A percentile compares a stretch with the other conserved stretches of the same genome.
Conservation (phyloP, 2,329 filamentous ascomycete genomes). For the Colletotrichum costaricense region DNA sequence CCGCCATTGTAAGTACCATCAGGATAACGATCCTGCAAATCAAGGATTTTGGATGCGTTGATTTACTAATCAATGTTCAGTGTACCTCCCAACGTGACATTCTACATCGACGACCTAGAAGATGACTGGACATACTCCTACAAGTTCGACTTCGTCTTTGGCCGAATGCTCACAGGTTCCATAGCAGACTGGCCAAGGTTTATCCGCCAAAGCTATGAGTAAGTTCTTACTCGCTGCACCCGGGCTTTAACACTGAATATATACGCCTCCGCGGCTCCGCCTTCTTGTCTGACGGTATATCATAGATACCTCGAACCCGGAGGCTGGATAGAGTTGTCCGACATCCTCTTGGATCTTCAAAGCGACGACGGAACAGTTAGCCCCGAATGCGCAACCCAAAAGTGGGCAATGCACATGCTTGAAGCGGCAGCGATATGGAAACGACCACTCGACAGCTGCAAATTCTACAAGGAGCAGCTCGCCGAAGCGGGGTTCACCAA, state of each 20-base stretch:
- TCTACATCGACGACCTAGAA: slow-evolving; percentile 57
- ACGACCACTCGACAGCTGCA: slow-evolving; percentile 43
- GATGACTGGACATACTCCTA: slow-evolving; percentile 52
- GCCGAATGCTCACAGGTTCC: slow-evolving; percentile 51
- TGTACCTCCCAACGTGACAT: slow-evolving; percentile 61
- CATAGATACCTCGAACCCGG: slow-evolving; percentile 51
- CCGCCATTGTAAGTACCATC: slow-evolving; percentile 45
- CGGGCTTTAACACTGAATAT: no score
- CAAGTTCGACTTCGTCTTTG: slow-evolving; percentile 55
- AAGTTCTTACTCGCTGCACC: not conserved
- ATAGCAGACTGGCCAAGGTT: slow-evolving; percentile 50
- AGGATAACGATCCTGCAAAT: not conserved
- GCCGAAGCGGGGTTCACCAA: slow-evolving; percentile 64
- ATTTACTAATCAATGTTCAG: slow-evolving; percentile 38
- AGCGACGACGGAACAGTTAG: slow-evolving; percentile 55
- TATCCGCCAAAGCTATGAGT: slow-evolving; percentile 49
- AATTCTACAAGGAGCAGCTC: slow-evolving; percentile 51
- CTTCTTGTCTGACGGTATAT: not conserved
- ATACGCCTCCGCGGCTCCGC: no score
- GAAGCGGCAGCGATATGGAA: slow-evolving; percentile 45
- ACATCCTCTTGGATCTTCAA: slow-evolving; percentile 50
- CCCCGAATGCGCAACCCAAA: slow-evolving; percentile 41
- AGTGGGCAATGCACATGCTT: slow-evolving; percentile 46
- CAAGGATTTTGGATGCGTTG: no score
- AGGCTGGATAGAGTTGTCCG: slow-evolving; percentile 56